A percentile compares a stretch with the other conserved stretches of the same genome.
phyloP scores from a whole-genome alignment of 1,139 yeast species.

The Suhomyces anneliseae region DNA sequence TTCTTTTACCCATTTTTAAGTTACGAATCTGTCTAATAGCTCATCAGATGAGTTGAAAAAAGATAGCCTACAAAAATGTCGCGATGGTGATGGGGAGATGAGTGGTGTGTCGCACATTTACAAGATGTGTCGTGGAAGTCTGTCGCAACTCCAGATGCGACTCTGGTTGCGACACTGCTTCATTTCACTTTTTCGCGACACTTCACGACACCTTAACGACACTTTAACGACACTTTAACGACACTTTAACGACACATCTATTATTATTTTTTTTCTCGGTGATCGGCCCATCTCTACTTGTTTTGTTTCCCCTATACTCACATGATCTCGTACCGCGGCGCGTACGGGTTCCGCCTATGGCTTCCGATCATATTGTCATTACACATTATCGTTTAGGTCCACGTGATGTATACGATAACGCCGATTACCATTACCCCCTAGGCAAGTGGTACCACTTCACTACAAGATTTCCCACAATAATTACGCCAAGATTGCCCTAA shows the following conservation, averaged over 20 bases:
- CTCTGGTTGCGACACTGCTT: no score
- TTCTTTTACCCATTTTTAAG: constrained; percentile 47
- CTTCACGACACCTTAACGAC: no score
- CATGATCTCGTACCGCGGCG: not conserved
- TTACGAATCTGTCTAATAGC: not conserved
- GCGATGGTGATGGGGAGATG: not conserved
- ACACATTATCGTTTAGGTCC: constrained; percentile 1
- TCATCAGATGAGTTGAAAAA: constrained; percentile 1
- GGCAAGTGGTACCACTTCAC: not conserved
- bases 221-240: no score
- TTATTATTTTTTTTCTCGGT: no score
- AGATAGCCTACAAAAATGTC: not conserved
- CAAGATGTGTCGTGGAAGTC: not conserved
- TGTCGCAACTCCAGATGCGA: no score
- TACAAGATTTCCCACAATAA: not conserved
- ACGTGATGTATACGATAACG: constrained; percentile 6
- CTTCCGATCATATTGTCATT: not conserved
- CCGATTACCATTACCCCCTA: not conserved
- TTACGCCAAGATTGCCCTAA: no score
- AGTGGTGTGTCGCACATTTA: not conserved
- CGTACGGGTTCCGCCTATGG: not conserved
- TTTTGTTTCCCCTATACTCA: not conserved
- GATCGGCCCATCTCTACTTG: no score
- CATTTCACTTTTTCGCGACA: no score
- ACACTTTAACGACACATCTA: no score